Conservation (phyloP, 129 eudicot genomes). For the carrot (Daucus carota) region DH1_v3.0 NC_030384.2:43936001-43936500, state of each 20-base stretch:
- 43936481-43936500: neutral
- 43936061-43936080: constrained; percentile 44
- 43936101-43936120: constrained; percentile 50
- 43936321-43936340: constrained; percentile 48
- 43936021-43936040: constrained; percentile 48
- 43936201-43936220: constrained; percentile 57
- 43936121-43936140: constrained; percentile 44
- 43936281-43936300: constrained; percentile 43
- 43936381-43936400: constrained; percentile 44
- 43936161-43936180: constrained; percentile 51
- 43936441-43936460: constrained; percentile 50
- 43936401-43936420: constrained; percentile 42
- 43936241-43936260: constrained; percentile 44
- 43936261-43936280: constrained; percentile 48
- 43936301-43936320: constrained; percentile 42
- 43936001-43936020: constrained; percentile 45
- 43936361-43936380: constrained; percentile 51
- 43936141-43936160: constrained; percentile 54
- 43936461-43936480: constrained; percentile 28
- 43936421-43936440: constrained; percentile 49
- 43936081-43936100: constrained; percentile 43
- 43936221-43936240: constrained; percentile 53
- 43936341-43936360: constrained; percentile 54
- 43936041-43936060: constrained; percentile 42
- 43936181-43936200: constrained; percentile 52